These are phyloP conservation scores for Xylariaceae sp. DNA, from an alignment of 2,329 filamentous ascomycete species.

Conservation along the genomic window DNA sequence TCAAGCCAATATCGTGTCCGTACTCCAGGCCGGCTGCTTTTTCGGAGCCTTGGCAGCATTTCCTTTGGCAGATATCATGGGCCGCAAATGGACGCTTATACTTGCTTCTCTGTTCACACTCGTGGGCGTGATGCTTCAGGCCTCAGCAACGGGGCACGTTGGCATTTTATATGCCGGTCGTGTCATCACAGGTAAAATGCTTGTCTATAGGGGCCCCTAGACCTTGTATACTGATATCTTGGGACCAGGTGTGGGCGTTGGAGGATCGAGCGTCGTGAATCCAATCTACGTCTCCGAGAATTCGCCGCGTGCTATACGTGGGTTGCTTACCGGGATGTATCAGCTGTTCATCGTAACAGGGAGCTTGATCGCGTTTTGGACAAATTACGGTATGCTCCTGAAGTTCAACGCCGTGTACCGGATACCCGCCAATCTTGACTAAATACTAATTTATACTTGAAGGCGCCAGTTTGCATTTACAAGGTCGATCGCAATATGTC, in stretches of 20 bases:
- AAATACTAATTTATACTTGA: too few relatives aligned
- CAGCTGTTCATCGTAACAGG: conserved; percentile 45
- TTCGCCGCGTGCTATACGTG: conserved; percentile 41
- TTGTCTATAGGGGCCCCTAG: too few relatives aligned
- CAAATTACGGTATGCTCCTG: conserved; percentile 53
- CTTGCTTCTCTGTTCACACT: conserved; percentile 51
- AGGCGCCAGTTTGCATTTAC: conserved; percentile 36
- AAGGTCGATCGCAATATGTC: conserved; percentile 40
- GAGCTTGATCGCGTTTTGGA: conserved; percentile 44
- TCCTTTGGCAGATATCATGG: conserved; percentile 48
- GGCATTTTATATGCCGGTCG: conserved; percentile 60
- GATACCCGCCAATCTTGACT: too few relatives aligned
- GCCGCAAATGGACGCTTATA: conserved; percentile 52
- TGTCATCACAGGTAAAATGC: conserved; percentile 40
- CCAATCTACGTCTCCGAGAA: conserved; percentile 45
- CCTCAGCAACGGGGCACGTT: conserved; percentile 52
- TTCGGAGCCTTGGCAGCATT: conserved; percentile 42
- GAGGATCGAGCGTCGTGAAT: conserved; percentile 40
- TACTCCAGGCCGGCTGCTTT: conserved; percentile 42
- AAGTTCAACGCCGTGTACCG: too few relatives aligned
- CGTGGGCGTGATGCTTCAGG: conserved; percentile 58
- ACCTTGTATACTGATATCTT: neutral
- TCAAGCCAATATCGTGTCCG: conserved; percentile 62
- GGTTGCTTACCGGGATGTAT: conserved; percentile 41
- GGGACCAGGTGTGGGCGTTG: conserved; percentile 37